Percentiles rank a stretch among this genome's conserved stretches.
Evolutionary conservation across 2,329 filamentous ascomycete species (phyloP).

Genomic region (Epichloe coenophiala): DNA sequence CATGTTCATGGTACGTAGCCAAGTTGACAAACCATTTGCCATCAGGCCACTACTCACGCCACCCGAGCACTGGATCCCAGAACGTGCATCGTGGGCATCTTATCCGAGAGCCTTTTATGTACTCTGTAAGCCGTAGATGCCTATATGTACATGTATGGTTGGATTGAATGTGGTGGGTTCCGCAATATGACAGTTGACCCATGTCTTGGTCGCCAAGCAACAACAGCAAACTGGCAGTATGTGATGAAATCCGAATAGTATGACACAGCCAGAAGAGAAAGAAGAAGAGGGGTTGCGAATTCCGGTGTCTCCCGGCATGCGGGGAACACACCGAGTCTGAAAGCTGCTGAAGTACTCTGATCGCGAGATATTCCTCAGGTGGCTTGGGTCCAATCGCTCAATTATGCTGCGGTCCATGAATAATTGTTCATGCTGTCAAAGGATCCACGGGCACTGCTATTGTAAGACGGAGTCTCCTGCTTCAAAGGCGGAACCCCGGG

Average conservation of each 20-base stretch:
- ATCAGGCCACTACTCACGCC: conserved; percentile 1
- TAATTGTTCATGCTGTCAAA: conserved; percentile 41
- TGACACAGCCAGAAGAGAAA: too few species aligned
- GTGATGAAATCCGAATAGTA: too few species aligned
- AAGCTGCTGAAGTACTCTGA: not conserved
- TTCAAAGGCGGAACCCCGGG: conserved; percentile 16
- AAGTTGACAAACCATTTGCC: not conserved
- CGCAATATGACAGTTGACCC: not conserved
- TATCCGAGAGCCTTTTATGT: not conserved
- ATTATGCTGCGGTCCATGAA: conserved; percentile 40
- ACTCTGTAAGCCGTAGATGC: not conserved
- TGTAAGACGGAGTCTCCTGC: conserved; percentile 28
- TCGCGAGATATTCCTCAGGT: not conserved
- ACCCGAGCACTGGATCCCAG: not conserved
- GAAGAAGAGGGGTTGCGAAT: too few species aligned
- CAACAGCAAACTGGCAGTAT: not conserved
- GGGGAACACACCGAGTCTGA: not conserved
- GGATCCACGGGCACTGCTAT: conserved; percentile 25
- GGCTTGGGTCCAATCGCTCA: not conserved
- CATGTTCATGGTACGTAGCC: not conserved
- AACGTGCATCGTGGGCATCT: not conserved
- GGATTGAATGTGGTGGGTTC: not conserved
- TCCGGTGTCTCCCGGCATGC: not conserved
- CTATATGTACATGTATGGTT: not conserved
- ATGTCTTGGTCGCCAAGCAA: not conserved